phyloP scores from a whole-genome alignment of 2,329 filamentous ascomycete genomes.

The Diplodia seriata region DNA sequence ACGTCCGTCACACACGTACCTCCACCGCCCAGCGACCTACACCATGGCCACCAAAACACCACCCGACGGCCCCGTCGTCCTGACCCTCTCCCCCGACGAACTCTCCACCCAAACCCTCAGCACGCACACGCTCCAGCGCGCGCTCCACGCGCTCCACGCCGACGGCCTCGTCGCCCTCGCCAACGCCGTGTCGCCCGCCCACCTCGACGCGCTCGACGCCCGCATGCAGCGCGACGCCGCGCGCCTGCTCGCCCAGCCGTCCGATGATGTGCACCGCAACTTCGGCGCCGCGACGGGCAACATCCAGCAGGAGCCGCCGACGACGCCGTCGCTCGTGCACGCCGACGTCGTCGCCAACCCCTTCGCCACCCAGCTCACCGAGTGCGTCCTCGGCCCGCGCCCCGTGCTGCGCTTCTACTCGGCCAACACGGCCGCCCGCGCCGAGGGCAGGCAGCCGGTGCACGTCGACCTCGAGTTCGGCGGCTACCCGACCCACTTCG shows the following conservation, averaged over 20 bases:
- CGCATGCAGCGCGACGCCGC: constrained; percentile 43
- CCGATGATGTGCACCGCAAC: constrained; percentile 39
- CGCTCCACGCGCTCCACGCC: constrained; percentile 39
- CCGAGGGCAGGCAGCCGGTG: constrained; percentile 47
- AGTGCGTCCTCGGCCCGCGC: constrained; percentile 49
- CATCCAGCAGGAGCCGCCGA: constrained; percentile 52
- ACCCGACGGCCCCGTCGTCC: background rate
- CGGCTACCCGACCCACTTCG: constrained; percentile 56
- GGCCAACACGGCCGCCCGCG: constrained; percentile 52
- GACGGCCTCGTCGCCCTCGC: constrained; percentile 50
- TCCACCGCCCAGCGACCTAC: no score
- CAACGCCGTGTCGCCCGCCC: constrained; percentile 45
- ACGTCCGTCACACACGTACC: no score
- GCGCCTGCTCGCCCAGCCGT: constrained; percentile 40
- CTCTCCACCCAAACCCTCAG: constrained; percentile 36
- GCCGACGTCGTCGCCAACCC: constrained; percentile 45
- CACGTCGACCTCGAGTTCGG: constrained; percentile 10
- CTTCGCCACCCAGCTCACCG: constrained; percentile 37
- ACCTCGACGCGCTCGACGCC: constrained; percentile 45
- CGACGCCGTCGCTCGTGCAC: constrained; percentile 45
- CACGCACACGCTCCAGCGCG: constrained; percentile 12
- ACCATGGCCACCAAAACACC: background rate
- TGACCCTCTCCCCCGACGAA: constrained; percentile 38
- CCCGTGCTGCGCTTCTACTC: constrained; percentile 50
- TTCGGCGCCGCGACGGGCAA: constrained; percentile 47